Percentiles rank a stretch among this genome's conserved stretches.
These are phyloP conservation scores for Ophiocordyceps camponoti-leonardi DNA, from an alignment of 2,329 filamentous ascomycete species.

Conservation along the genomic window DNA sequence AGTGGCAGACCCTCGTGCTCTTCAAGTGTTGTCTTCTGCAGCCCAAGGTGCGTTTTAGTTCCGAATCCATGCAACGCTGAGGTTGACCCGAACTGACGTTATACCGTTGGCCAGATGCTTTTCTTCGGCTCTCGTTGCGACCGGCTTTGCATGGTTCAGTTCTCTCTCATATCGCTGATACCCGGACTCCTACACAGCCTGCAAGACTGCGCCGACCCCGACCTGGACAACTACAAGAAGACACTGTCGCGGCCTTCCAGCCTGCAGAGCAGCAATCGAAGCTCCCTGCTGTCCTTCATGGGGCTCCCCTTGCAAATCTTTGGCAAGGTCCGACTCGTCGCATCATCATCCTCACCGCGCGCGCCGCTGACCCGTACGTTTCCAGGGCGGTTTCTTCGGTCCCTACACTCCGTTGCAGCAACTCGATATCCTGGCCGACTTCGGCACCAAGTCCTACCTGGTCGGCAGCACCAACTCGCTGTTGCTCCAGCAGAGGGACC, in stretches of 20 bases:
- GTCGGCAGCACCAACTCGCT: constrained; percentile 95
- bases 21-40: constrained; percentile 89
- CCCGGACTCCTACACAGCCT: constrained; percentile 79
- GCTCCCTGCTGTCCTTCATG: constrained; percentile 83
- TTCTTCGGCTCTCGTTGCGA: constrained; percentile 98
- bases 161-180: constrained; percentile 87
- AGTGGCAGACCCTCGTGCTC: constrained; percentile 82
- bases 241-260: constrained; percentile 63
- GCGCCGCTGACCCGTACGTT: not conserved
- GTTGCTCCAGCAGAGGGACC: constrained; percentile 81
- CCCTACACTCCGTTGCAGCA: constrained; percentile 95
- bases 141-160: constrained; percentile 93
- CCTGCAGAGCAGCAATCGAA: constrained; percentile 78
- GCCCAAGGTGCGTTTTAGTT: constrained; percentile 55
- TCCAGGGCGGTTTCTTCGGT: constrained; percentile 76
- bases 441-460: constrained; percentile 91
- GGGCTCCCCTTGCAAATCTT: constrained; percentile 89
- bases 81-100: constrained; percentile 1
- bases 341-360: not conserved
- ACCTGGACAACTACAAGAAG: constrained; percentile 68
- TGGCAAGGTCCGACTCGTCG: constrained; percentile 45
- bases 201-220: constrained; percentile 92
- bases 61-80: not conserved
- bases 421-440: constrained; percentile 81
- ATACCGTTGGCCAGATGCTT: constrained; percentile 55